A percentile compares a stretch with the other conserved stretches of the same genome.
phyloP scores from a whole-genome alignment of 2,329 filamentous ascomycete species.

The Fusarium phyllophilum region DNA sequence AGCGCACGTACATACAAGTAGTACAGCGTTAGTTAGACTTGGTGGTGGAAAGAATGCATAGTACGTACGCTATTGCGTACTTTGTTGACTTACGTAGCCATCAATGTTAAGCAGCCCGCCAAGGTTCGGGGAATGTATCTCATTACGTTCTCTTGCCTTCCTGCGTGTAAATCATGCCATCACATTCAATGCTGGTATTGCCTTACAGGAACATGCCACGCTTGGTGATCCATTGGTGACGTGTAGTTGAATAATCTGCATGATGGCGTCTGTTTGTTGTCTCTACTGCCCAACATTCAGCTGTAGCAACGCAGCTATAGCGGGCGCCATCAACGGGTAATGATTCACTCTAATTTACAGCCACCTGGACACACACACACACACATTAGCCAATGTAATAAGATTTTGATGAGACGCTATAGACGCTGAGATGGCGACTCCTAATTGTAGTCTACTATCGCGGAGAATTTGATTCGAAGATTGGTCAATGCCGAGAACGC shows the following conservation, averaged over 20 bases:
- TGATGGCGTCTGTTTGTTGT: slow-evolving; percentile 16
- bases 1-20: background rate
- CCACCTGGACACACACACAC: background rate
- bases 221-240: background rate
- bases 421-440: slow-evolving; percentile 11
- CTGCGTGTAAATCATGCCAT: background rate
- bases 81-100: background rate
- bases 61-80: slow-evolving; percentile 31
- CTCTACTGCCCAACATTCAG: slow-evolving; percentile 13
- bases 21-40: background rate
- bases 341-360: slow-evolving; percentile 26
- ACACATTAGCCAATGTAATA: background rate
- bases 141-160: background rate
- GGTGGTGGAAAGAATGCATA: slow-evolving; percentile 17
- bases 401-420: slow-evolving; percentile 2
- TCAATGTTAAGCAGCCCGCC: background rate
- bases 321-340: slow-evolving; percentile 24
- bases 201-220: background rate
- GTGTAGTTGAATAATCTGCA: slow-evolving; percentile 10
- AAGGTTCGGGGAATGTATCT: slow-evolving; percentile 9
- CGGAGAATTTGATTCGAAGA: slow-evolving; percentile 7
- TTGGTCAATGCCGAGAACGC: slow-evolving; percentile 9
- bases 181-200: background rate
- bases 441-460: background rate
- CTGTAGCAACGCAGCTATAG: slow-evolving; percentile 28